Conservation (phyloP, 164 flowering plant species). For the Vitis riparia region DNA sequence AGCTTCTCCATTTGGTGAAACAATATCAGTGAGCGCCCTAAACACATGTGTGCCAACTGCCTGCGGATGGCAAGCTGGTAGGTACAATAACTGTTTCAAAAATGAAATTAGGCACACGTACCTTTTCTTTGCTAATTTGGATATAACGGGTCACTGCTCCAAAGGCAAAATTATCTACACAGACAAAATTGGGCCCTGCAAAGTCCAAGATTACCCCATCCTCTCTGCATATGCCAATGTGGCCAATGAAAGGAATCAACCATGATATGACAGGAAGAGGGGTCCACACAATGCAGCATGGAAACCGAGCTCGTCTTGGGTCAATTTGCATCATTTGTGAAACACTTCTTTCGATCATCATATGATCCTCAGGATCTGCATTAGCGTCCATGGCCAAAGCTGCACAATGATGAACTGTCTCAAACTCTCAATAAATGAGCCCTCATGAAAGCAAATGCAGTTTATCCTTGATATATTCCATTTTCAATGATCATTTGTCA, state of each 20-base stretch:
- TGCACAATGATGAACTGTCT: background rate
- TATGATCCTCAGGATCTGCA: slow-evolving; percentile 33
- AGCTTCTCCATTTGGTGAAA: no score
- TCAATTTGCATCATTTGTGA: slow-evolving; percentile 43
- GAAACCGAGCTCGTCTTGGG: slow-evolving; percentile 76
- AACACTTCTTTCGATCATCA: slow-evolving; percentile 41
- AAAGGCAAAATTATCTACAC: slow-evolving; percentile 86
- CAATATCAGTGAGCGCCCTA: no score
- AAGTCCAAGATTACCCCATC: slow-evolving; percentile 95
- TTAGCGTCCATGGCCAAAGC: slow-evolving; percentile 38
- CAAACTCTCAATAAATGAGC: background rate
- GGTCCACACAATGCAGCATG: slow-evolving; percentile 92
- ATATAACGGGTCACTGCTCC: slow-evolving; percentile 82
- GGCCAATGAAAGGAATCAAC: slow-evolving; percentile 89
- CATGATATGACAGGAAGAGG: slow-evolving; percentile 92
- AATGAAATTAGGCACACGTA: slow-evolving; percentile 13
- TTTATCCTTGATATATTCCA: background rate
- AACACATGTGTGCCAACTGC: no score
- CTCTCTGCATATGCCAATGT: slow-evolving; percentile 89
- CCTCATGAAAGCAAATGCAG: slow-evolving; percentile 2
- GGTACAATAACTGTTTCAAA: background rate
- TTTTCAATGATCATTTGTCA: background rate
- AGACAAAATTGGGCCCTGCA: slow-evolving; percentile 93
- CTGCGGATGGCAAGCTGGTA: no score
- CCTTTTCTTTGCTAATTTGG: slow-evolving; percentile 71